Percentiles rank a stretch among this genome's conserved stretches.
Conservation (phyloP, 768 basidiomycete species). For the Xerocomus spinulosus region DNA sequence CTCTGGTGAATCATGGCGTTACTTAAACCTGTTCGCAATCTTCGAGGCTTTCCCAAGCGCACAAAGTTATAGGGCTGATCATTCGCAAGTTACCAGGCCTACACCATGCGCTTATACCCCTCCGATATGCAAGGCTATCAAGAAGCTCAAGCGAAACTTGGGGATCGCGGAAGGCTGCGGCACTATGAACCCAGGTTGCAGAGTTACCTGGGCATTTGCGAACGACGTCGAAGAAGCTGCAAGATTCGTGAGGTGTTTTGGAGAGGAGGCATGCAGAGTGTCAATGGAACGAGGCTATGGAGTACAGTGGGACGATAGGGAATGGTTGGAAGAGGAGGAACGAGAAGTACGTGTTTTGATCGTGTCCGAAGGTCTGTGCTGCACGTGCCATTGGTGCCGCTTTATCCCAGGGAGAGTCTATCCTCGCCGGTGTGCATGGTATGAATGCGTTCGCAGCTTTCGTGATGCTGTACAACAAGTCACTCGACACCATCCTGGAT, state of each 20-base stretch:
- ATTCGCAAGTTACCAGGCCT: conserved; percentile 5
- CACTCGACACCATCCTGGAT: conserved; percentile 53
- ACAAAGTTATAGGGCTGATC: conserved; percentile 28
- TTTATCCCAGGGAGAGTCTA: conserved; percentile 51
- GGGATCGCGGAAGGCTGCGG: conserved; percentile 57
- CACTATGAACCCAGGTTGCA: conserved; percentile 41
- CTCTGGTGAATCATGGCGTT: conserved; percentile 60
- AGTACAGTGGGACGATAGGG: conserved; percentile 53
- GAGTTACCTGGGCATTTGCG: conserved; percentile 59
- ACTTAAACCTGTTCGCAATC: conserved; percentile 48
- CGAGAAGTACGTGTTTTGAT: conserved; percentile 40
- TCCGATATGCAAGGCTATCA: conserved; percentile 64
- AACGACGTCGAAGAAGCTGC: conserved; percentile 56
- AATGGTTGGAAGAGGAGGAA: conserved; percentile 57
- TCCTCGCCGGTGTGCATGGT: conserved; percentile 50
- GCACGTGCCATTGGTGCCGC: conserved; percentile 13
- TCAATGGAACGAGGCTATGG: conserved; percentile 37
- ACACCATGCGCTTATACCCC: conserved; percentile 51
- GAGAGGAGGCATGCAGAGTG: conserved; percentile 48
- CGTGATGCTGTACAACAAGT: conserved; percentile 53
- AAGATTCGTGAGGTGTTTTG: conserved; percentile 48
- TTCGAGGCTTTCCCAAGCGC: conserved; percentile 64
- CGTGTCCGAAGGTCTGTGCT: conserved; percentile 4
- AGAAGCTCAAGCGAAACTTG: conserved; percentile 60
- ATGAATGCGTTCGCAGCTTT: conserved; percentile 71